Percentiles rank a stretch among this genome's conserved stretches.
phyloP scores from a whole-genome alignment of 495 filamentous ascomycete genomes.

The Talaromyces wortmannii region DNA sequence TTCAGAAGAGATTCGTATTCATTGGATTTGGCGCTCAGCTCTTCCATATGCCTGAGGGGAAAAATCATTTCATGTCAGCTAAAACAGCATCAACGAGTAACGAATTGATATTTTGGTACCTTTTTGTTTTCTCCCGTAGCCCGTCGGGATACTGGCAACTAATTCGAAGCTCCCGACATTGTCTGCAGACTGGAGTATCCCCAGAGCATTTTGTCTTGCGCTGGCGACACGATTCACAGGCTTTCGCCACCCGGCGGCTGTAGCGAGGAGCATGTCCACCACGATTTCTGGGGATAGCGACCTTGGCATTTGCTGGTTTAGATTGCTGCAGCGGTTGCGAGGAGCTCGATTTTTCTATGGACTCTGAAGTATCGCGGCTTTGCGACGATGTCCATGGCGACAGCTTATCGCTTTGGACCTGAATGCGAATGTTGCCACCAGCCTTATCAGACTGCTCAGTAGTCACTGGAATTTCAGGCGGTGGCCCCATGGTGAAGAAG shows the following conservation, averaged over 20 bases:
- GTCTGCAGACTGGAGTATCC: conserved; percentile 48
- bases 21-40: conserved; percentile 35
- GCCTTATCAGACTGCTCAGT: not conserved
- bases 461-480: not conserved
- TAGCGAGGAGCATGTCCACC: conserved; percentile 23
- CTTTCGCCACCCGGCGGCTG: conserved; percentile 40
- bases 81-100: not conserved
- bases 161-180: conserved; percentile 47
- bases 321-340: not conserved
- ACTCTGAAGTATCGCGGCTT: conserved; percentile 2
- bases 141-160: conserved; percentile 48
- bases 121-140: conserved; percentile 51
- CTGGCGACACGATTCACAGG: conserved; percentile 68
- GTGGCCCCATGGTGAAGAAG: not conserved
- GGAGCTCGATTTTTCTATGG: not conserved
- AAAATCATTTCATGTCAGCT: conserved; percentile 7
- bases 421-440: not conserved
- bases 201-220: conserved; percentile 61
- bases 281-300: conserved; percentile 41
- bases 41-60: conserved; percentile 28
- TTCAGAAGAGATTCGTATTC: conserved; percentile 44
- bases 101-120: conserved; percentile 20
- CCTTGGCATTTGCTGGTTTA: conserved; percentile 23
- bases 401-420: not conserved
- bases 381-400: not conserved